These are phyloP conservation scores for Pluteus cervinus DNA, from an alignment of 768 basidiomycete genomes.

Conservation along the genomic window DNA sequence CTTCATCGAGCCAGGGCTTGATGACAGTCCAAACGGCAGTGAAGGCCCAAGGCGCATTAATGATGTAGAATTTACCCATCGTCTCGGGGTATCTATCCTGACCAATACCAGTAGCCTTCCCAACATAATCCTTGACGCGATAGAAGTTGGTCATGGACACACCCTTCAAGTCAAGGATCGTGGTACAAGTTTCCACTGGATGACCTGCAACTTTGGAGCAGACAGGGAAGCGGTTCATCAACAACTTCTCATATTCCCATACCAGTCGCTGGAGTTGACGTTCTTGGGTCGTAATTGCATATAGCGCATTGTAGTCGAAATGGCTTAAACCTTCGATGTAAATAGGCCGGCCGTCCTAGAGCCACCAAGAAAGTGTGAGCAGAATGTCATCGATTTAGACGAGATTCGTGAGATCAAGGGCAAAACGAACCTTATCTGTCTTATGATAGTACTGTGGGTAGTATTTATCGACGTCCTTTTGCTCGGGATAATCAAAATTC, in stretches of 20 bases:
- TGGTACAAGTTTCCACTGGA: constrained; percentile 95
- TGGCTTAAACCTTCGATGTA: constrained; percentile 93
- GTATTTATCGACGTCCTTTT: constrained; percentile 77
- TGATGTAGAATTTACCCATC: constrained; percentile 99
- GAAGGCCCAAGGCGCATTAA: constrained; percentile 95
- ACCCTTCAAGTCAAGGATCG: constrained; percentile 85
- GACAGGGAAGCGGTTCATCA: constrained; percentile 74
- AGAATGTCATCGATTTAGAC: not conserved
- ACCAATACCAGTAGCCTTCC: constrained; percentile 66
- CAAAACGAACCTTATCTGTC: constrained; percentile 69
- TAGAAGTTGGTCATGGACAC: constrained; percentile 76
- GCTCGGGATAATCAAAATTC: constrained; percentile 84
- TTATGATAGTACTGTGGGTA: constrained; percentile 98
- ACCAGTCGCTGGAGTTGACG: constrained; percentile 87
- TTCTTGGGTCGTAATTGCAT: constrained; percentile 76
- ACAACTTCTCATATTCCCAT: constrained; percentile 88
- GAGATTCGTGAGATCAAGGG: not conserved
- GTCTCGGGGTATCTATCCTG: constrained; percentile 90
- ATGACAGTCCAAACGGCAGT: constrained; percentile 81
- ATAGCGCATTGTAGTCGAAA: constrained; percentile 82
- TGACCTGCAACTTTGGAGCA: constrained; percentile 67
- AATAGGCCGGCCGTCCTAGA: constrained; percentile 87
- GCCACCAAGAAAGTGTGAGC: not conserved
- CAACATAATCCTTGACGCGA: constrained; percentile 89
- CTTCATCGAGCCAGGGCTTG: constrained; percentile 92